These are phyloP conservation scores for Arabidopsis suecica DNA, from an alignment of 345 rosid genomes.

Conservation along the genomic window DNA sequence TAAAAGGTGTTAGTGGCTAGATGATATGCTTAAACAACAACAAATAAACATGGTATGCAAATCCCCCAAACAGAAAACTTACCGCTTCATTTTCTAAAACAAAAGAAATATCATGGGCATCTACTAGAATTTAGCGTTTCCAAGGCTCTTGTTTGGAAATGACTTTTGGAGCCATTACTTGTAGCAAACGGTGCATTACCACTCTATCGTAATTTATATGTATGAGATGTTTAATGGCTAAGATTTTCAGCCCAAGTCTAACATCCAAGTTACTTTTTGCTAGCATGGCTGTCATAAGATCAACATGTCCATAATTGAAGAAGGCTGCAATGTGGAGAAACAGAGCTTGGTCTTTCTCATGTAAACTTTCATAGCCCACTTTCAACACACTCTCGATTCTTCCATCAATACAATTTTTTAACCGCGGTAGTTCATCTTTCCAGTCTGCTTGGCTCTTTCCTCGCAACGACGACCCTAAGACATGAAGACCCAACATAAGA, in stretches of 20 bases:
- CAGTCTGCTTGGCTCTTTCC: background rate
- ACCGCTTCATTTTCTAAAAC: conserved; percentile 23
- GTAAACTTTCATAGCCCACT: conserved; percentile 40
- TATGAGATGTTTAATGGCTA: conserved; percentile 11
- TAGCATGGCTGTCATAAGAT: background rate
- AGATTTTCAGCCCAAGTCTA: background rate
- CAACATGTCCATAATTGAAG: background rate
- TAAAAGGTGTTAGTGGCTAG: background rate
- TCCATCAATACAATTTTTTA: background rate
- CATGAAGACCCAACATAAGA: too few species aligned
- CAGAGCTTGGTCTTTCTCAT: conserved; percentile 14
- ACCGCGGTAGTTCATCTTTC: background rate
- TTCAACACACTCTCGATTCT: conserved; percentile 12
- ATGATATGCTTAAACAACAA: background rate
- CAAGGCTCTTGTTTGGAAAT: conserved; percentile 13
- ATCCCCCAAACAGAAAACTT: background rate
- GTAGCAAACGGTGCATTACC: conserved; percentile 40
- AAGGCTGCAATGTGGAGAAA: conserved; percentile 42
- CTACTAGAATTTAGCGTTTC: conserved; percentile 29
- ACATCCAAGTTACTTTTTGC: background rate
- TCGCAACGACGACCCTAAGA: background rate
- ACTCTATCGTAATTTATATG: background rate
- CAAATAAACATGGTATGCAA: background rate
- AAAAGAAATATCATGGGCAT: conserved; percentile 16
- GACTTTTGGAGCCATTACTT: conserved; percentile 27